Conservation (phyloP, 2,329 filamentous ascomycete species). For the Fusarium duplospermum region DNA sequence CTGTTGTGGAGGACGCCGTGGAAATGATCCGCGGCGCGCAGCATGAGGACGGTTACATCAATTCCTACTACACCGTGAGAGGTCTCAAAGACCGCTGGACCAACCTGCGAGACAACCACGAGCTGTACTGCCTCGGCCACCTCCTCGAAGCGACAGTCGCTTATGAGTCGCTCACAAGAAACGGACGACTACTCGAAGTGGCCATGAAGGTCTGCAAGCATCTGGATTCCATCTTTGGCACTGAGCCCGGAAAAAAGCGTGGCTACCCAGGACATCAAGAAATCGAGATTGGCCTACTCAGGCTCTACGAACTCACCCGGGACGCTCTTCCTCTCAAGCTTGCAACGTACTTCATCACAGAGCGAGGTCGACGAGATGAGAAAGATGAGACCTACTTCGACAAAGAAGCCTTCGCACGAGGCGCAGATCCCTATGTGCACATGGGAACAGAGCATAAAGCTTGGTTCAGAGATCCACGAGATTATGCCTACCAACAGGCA, state of each 20-base stretch:
- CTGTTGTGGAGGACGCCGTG: background rate
- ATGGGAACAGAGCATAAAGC: background rate
- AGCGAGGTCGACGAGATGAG: background rate
- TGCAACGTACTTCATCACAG: constrained; percentile 7
- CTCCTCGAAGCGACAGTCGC: constrained; percentile 2
- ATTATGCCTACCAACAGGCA: constrained; percentile 8
- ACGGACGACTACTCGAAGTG: background rate
- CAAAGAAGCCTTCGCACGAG: background rate
- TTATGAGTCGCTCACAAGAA: background rate
- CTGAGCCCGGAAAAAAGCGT: background rate
- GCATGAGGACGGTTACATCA: constrained; percentile 8
- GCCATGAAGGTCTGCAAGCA: background rate
- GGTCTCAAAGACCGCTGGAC: constrained; percentile 4
- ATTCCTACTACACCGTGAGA: constrained; percentile 7
- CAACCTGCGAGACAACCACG: constrained; percentile 6
- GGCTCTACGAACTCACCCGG: background rate
- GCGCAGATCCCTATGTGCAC: background rate
- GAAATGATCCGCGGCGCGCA: constrained; percentile 2
- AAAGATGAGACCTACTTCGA: constrained; percentile 10
- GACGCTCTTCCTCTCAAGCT: background rate
- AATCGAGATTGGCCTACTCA: constrained; percentile 1
- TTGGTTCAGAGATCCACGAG: background rate
- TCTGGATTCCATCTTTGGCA: background rate
- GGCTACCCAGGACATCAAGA: constrained; percentile 13
- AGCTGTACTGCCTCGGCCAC: constrained; percentile 1